Evolutionary conservation across 352 stramenopile genomes (phyloP).

Genomic region (Pythium graminicola): DNA sequence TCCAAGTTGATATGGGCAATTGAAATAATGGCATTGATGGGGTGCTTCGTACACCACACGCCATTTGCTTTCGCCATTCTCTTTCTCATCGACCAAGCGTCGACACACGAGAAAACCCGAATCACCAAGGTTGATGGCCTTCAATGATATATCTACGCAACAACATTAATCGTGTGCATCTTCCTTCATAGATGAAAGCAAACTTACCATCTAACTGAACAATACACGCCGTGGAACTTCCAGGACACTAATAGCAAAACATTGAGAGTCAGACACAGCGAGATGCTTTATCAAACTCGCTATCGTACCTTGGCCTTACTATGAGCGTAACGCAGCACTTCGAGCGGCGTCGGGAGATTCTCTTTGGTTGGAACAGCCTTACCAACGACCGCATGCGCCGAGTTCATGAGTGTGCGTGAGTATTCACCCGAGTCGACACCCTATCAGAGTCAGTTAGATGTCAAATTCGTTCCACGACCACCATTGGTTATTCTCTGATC

Average conservation of each 20-base stretch:
- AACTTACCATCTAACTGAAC: conserved; percentile 67
- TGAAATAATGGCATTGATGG: conserved; percentile 95
- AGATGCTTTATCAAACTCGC: neutral
- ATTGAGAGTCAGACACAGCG: neutral
- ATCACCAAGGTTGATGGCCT: conserved; percentile 91
- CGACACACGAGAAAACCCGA: conserved; percentile 91
- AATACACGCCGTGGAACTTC: conserved; percentile 81
- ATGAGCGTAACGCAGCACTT: conserved; percentile 67
- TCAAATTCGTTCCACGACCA: neutral
- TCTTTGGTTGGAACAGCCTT: conserved; percentile 12
- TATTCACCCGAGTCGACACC: conserved; percentile 86
- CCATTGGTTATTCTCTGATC: too few relatives aligned
- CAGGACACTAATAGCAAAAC: conserved; percentile 37
- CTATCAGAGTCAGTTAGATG: too few relatives aligned
- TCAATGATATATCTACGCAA: conserved; percentile 41
- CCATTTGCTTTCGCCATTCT: conserved; percentile 33
- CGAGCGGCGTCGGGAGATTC: conserved; percentile 44
- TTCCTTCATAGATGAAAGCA: too few relatives aligned
- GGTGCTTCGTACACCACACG: conserved; percentile 84
- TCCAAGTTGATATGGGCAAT: conserved; percentile 94
- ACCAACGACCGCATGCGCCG: conserved; percentile 29
- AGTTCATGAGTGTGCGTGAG: conserved; percentile 74
- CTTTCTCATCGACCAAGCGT: conserved; percentile 35
- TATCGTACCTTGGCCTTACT: conserved; percentile 41
- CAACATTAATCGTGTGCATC: too few relatives aligned